Percentiles rank a stretch among this genome's conserved stretches.
These are phyloP conservation scores for Boletus vermiculosoides DNA, from an alignment of 768 basidiomycete genomes.

Conservation along the genomic window DNA sequence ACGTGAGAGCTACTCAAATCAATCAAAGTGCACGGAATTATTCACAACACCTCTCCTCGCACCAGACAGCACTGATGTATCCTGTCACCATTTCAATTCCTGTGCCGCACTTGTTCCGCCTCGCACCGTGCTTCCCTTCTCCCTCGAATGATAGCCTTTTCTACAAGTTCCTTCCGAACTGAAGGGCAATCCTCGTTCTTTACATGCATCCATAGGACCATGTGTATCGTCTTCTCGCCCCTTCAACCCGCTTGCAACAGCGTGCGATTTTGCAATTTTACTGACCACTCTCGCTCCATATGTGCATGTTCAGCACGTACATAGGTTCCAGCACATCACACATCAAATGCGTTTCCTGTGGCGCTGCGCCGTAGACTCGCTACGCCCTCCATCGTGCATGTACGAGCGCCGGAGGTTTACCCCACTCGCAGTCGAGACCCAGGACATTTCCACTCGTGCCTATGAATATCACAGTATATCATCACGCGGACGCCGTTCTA, in stretches of 20 bases:
- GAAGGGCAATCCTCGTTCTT: constrained; percentile 14
- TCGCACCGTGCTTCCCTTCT: constrained; percentile 12
- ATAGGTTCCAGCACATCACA: neutral
- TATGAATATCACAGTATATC: neutral
- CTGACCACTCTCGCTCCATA: constrained; percentile 4
- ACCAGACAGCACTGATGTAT: constrained; percentile 1
- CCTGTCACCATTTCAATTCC: neutral
- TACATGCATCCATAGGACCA: constrained; percentile 7
- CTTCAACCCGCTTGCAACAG: constrained; percentile 2
- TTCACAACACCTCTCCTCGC: constrained; percentile 2
- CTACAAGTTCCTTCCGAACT: constrained; percentile 26
- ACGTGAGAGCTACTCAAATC: neutral
- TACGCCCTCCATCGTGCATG: neutral
- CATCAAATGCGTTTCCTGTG: constrained; percentile 3
- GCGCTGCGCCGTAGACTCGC: neutral
- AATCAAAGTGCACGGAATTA: neutral
- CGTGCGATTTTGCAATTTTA: constrained; percentile 21
- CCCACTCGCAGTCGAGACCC: constrained; percentile 13
- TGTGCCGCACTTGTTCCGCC: constrained; percentile 7
- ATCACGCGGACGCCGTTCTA: constrained; percentile 1
- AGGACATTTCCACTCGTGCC: neutral
- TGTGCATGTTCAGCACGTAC: constrained; percentile 5
- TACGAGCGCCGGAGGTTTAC: constrained; percentile 15
- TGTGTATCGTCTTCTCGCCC: constrained; percentile 3
- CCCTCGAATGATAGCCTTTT: constrained; percentile 13